phyloP scores from a whole-genome alignment of 2,329 filamentous ascomycete genomes.

The Calcarisporium arbuscula region DNA sequence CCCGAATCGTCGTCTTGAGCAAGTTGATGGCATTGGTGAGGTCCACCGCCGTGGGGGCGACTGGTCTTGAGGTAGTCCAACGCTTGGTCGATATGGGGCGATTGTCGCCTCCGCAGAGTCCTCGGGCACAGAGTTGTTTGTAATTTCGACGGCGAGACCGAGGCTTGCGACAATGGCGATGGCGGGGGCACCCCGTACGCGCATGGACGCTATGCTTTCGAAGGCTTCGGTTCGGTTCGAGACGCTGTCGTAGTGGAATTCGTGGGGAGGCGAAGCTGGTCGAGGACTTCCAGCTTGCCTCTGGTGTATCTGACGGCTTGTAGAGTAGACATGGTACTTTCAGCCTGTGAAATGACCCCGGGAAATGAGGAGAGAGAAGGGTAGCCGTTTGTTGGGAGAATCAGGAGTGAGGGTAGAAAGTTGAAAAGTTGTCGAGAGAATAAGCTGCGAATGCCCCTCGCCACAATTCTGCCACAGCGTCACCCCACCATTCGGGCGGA shows the following conservation, averaged over 20 bases:
- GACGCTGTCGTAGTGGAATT: slow-evolving; percentile 70
- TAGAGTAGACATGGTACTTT: slow-evolving; percentile 49
- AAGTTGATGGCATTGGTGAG: slow-evolving; percentile 82
- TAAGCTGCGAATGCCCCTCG: too few relatives aligned
- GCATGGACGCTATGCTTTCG: slow-evolving; percentile 76
- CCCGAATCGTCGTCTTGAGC: slow-evolving; percentile 59
- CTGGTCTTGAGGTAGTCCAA: slow-evolving; percentile 84
- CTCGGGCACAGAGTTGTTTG: slow-evolving; percentile 43
- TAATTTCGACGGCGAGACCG: slow-evolving; percentile 77
- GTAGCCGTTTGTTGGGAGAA: too few relatives aligned
- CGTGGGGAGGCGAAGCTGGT: slow-evolving; percentile 77
- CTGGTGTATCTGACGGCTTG: slow-evolving; percentile 72
- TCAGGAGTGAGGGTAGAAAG: too few relatives aligned
- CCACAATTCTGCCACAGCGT: too few relatives aligned
- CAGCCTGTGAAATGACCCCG: too few relatives aligned
- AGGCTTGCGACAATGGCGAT: slow-evolving; percentile 97
- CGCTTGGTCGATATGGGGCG: slow-evolving; percentile 64
- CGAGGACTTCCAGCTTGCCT: slow-evolving; percentile 68
- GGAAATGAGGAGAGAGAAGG: too few relatives aligned
- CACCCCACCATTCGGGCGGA: too few relatives aligned
- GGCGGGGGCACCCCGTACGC: slow-evolving; percentile 74
- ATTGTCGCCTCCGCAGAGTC: slow-evolving; percentile 51
- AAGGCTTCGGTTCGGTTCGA: slow-evolving; percentile 68
- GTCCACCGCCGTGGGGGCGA: slow-evolving; percentile 90
- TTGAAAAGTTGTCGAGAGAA: too few relatives aligned